phyloP scores from a whole-genome alignment of 345 rosid genomes.

The Syzygium jambos region DNA sequence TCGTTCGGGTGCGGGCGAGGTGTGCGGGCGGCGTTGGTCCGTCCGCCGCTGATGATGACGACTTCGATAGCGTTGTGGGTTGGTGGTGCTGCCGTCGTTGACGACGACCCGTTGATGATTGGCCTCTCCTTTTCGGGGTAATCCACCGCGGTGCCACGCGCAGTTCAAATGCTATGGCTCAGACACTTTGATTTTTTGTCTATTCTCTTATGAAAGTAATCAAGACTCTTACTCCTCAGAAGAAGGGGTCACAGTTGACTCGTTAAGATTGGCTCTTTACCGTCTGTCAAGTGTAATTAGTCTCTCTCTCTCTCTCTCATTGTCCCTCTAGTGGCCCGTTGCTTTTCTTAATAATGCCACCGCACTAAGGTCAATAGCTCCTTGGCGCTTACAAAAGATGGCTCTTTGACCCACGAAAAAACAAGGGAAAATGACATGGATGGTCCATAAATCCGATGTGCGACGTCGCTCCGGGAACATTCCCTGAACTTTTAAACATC shows the following conservation, averaged over 20 bases:
- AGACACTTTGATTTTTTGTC: not conserved
- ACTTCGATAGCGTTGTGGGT: not conserved
- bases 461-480: fast-evolving
- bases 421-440: fast-evolving
- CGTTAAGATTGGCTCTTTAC: not conserved
- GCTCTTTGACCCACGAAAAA: not conserved
- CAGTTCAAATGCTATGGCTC: not conserved
- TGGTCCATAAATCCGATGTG: fast-evolving
- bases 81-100: not conserved
- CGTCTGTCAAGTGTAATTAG: not conserved
- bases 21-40: not conserved
- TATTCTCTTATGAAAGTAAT: no score
- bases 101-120: not conserved
- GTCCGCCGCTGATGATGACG: not conserved
- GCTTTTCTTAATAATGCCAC: not conserved
- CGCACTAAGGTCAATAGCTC: not conserved
- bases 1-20: not conserved
- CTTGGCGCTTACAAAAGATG: not conserved
- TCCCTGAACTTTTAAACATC: not conserved
- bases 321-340: not conserved
- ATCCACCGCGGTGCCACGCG: not conserved
- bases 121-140: not conserved
- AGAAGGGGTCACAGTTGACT: not conserved
- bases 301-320: not conserved
- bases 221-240: no score